Evolutionary conservation across 768 basidiomycete species (phyloP).

Genomic region (Pleurotus salmoneostramineus): DNA sequence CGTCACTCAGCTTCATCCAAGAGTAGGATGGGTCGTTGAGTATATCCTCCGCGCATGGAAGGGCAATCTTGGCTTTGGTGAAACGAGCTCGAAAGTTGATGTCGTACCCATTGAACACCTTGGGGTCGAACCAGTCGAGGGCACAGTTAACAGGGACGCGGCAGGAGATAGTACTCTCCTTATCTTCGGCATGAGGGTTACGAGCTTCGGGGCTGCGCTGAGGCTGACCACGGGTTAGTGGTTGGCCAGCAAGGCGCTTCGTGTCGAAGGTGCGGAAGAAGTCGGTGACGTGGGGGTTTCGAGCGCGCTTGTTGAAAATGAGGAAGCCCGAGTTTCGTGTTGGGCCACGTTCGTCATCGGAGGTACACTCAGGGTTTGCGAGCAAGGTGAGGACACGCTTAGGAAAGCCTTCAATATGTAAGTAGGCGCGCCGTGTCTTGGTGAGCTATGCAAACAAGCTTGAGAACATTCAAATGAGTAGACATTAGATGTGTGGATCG

Average conservation of each 20-base stretch:
- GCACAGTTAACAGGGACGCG: constrained; percentile 11
- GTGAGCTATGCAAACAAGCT: neutral
- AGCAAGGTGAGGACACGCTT: neutral
- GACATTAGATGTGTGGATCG: neutral
- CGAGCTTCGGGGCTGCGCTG: neutral
- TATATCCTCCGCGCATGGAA: constrained; percentile 11
- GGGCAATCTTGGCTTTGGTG: constrained; percentile 10
- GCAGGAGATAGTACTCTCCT: neutral
- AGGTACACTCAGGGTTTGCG: neutral
- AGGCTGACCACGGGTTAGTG: neutral
- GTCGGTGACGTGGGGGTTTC: neutral
- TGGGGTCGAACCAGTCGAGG: constrained; percentile 21
- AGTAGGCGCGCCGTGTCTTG: neutral
- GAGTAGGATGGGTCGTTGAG: constrained; percentile 1
- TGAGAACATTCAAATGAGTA: neutral
- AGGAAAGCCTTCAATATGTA: neutral
- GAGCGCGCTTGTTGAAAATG: neutral
- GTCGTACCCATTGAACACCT: constrained; percentile 16
- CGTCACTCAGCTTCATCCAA: constrained; percentile 17
- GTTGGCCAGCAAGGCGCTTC: neutral
- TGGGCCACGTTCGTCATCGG: neutral
- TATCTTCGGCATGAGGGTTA: neutral
- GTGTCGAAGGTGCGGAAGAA: neutral
- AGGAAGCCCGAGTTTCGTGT: neutral
- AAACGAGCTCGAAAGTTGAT: constrained; percentile 12